These are phyloP conservation scores for Nakaseomyces kungkrabaensis DNA, from an alignment of 1,139 yeast genomes.

Conservation along the genomic window DNA sequence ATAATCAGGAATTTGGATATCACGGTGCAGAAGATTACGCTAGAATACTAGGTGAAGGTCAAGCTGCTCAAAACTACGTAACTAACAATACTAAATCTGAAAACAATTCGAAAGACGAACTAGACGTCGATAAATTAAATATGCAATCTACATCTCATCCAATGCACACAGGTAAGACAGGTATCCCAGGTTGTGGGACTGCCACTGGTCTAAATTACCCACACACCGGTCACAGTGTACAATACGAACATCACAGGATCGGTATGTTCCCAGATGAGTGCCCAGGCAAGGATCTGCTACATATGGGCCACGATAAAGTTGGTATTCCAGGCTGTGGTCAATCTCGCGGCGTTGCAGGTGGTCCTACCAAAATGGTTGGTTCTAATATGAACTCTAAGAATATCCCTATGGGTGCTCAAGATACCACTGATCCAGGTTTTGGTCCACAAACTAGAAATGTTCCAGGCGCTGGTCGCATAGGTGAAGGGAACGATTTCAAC, in stretches of 20 bases:
- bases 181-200: slow-evolving; percentile 3
- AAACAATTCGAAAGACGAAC: no score
- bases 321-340: slow-evolving; percentile 15
- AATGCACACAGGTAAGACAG: neutral
- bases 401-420: slow-evolving; percentile 8
- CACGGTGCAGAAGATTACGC: slow-evolving; percentile 9
- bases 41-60: slow-evolving; percentile 12
- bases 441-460: slow-evolving; percentile 8
- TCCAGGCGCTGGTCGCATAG: slow-evolving; percentile 15
- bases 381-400: slow-evolving; percentile 1
- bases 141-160: slow-evolving; percentile 4
- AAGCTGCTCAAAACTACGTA: slow-evolving; percentile 9
- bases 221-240: neutral
- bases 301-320: slow-evolving; percentile 3
- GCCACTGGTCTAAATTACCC: slow-evolving; percentile 2
- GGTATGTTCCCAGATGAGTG: slow-evolving; percentile 8
- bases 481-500: neutral
- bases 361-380: neutral
- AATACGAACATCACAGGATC: slow-evolving; percentile 1
- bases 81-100: neutral
- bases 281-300: slow-evolving; percentile 5
- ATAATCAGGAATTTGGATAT: slow-evolving; percentile 5
- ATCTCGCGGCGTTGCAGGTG: neutral
- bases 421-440: slow-evolving; percentile 10
- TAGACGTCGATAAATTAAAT: neutral